Percentiles rank a stretch among this genome's conserved stretches.
Conservation (phyloP, 305 asterid species). For the Fraxinus ornus region DNA sequence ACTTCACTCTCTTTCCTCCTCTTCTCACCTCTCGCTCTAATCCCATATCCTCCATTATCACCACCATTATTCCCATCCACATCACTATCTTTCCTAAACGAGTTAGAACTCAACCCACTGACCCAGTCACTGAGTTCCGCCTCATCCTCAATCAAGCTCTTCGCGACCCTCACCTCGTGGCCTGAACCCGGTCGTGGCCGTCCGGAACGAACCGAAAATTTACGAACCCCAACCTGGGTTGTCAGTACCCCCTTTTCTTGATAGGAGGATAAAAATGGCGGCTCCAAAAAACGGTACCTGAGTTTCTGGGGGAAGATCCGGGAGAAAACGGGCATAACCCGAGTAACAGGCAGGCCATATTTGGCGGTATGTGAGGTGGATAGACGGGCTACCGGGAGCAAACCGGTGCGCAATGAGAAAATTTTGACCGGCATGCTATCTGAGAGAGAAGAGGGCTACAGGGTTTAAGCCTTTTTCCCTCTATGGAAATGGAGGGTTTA, state of each 20-base stretch:
- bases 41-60: conserved; percentile 31
- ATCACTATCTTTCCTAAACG: conserved; percentile 60
- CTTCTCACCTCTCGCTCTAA: conserved; percentile 42
- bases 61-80: conserved; percentile 27
- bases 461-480: conserved; percentile 45
- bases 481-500: conserved; percentile 32
- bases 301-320: conserved; percentile 65
- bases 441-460: conserved; percentile 19
- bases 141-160: conserved; percentile 92
- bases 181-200: conserved; percentile 36
- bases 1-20: conserved; percentile 41
- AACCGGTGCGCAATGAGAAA: conserved; percentile 45
- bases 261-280: conserved; percentile 24
- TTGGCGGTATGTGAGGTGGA: conserved; percentile 28
- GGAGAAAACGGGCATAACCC: conserved; percentile 47
- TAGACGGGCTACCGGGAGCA: conserved; percentile 27
- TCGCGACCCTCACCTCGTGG: conserved; percentile 33
- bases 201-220: conserved; percentile 44
- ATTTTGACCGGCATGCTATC: conserved; percentile 54
- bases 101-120: conserved; percentile 63
- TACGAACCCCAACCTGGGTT: conserved; percentile 21
- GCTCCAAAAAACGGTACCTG: conserved; percentile 37
- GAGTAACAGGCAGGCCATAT: conserved; percentile 8
- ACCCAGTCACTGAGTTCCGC: conserved; percentile 96
- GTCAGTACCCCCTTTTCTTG: conserved; percentile 26